Evolutionary conservation across 768 basidiomycete species (phyloP), one percentile per base, ranked within the genome.

Genomic region (Boletus pseudopeckii): DNA sequence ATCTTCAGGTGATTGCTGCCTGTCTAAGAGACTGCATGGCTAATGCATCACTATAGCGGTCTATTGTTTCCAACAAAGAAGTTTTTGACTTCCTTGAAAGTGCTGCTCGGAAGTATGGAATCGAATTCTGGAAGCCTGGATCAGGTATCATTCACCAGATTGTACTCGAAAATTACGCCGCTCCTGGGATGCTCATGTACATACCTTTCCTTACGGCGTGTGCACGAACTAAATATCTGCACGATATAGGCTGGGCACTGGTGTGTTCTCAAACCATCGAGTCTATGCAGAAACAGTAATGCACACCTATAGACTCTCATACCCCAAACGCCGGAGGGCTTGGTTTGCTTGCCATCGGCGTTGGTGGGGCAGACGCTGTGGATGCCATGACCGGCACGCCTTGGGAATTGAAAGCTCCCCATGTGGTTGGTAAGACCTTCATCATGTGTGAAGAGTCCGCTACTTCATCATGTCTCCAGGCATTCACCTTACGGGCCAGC

Each of bases 281-380:
- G 26, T 22, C n/a, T 38, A 20, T 4, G 15, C 26, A 41, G 38
- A 44, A 49, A 32, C 10, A 33, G 15, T 57, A 17, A 61, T 50
- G 30, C 1, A 54, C 45, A 26, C 50, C n/a, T 53, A 58, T 70
- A 84, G 96, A 98, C 71, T 95, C 92, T 22, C 97, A 99, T 71
- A 98, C 97, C 2, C 97, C 97, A 1, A 98, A 99, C 68, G 97
- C 97, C 48, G 94, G 96, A 51, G 97, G 97, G 28, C 82, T 99
- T 47, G 96, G 97, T 11, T 81, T 94, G 78, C 81, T 99, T 55
- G 97, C 97, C 5, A 97, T 98, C 50, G 97, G 97, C 48, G 96
- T 99, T n/a, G 97, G 97, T 56, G 97, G 97, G 51, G 97, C 96
- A 33, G 97, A 99, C 66, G 93, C 93, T 22, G 95, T 98, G 18